A percentile compares a stretch with the other conserved stretches of the same genome.
Conservation (phyloP, 495 filamentous ascomycete genomes). For the Pseudomonodictys pantanalensis region DNA sequence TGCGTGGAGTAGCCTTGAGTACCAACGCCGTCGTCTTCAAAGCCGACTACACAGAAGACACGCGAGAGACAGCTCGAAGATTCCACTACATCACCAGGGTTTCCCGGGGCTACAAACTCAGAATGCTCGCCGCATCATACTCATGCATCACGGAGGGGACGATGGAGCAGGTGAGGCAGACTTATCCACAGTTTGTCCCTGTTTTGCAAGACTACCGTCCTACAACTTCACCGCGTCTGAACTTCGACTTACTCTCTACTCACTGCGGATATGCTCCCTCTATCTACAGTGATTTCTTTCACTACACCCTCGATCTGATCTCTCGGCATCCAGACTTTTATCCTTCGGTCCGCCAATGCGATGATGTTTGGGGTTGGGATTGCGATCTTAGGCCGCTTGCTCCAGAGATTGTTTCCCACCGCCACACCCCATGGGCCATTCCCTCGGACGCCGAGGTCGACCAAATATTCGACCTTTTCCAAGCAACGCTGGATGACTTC, state of each 20-base stretch:
- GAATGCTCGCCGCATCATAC: background rate
- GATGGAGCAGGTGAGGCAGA: background rate
- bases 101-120: background rate
- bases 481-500: too few relatives aligned
- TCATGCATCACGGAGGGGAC: background rate
- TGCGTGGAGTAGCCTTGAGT: background rate
- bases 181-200: background rate
- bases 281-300: background rate
- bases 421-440: background rate
- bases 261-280: background rate
- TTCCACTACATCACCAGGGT: background rate
- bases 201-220: background rate
- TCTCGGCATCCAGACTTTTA: background rate
- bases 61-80: background rate
- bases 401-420: too few relatives aligned
- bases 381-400: too few relatives aligned
- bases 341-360: too few relatives aligned
- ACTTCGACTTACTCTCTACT: background rate
- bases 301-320: background rate
- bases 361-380: too few relatives aligned
- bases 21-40: background rate
- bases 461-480: background rate
- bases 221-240: background rate
- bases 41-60: background rate
- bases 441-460: background rate